These are phyloP conservation scores for Prunus davidiana DNA, from an alignment of 306 rosid species.

Conservation along the genomic window DNA sequence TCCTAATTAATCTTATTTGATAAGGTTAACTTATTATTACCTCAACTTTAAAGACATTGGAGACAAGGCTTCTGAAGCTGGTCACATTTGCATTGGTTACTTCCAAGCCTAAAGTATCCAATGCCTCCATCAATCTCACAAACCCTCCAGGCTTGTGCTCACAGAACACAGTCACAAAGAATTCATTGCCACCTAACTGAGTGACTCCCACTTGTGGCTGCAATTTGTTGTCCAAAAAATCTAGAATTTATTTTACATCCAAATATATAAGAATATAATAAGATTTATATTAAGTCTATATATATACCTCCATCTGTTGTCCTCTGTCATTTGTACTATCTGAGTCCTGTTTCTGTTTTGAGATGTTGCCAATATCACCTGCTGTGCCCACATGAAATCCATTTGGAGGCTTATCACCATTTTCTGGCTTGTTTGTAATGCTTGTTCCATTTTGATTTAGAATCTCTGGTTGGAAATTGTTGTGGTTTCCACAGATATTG, in stretches of 20 bases:
- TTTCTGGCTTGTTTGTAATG: constrained; percentile 30
- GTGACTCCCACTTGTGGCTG: constrained; percentile 85
- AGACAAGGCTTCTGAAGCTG: constrained; percentile 70
- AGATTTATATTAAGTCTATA: background rate
- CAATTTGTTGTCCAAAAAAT: constrained; percentile 1
- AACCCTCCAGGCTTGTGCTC: constrained; percentile 80
- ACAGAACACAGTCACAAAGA: constrained; percentile 67
- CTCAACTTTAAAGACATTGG: constrained; percentile 70
- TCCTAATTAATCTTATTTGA: too few relatives aligned
- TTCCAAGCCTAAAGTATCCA: constrained; percentile 58
- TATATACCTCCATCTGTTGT: constrained; percentile 87
- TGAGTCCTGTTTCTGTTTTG: constrained; percentile 50
- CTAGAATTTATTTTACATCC: background rate
- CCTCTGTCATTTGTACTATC: constrained; percentile 50
- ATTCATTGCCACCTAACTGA: constrained; percentile 60
- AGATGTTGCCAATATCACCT: constrained; percentile 35
- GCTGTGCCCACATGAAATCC: constrained; percentile 42
- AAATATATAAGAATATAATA: background rate
- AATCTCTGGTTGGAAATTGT: constrained; percentile 31
- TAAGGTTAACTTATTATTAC: constrained; percentile 21
- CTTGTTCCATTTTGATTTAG: constrained; percentile 26
- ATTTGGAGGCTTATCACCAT: constrained; percentile 27
- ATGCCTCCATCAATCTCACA: constrained; percentile 68
- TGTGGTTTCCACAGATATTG: constrained; percentile 19
- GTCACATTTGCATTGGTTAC: constrained; percentile 73